Conservation (phyloP, 108 stramenopile genomes). For the Cyclotella choctawhatcheeana region DNA sequence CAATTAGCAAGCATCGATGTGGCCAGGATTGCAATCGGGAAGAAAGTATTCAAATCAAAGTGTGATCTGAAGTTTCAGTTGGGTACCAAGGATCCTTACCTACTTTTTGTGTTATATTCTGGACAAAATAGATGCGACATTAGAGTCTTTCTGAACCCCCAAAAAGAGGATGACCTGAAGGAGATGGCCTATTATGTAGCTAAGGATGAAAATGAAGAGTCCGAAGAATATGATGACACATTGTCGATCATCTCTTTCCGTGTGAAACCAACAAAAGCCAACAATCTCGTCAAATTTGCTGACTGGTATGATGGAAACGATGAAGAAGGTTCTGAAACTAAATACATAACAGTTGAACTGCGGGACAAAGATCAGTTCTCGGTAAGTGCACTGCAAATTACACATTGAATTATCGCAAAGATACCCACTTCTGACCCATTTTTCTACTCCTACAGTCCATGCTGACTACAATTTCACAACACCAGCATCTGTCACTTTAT, state of each 20-base stretch:
- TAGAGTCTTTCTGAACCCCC: slow-evolving; percentile 24
- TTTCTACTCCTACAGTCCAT: neutral
- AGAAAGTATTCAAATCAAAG: slow-evolving; percentile 44
- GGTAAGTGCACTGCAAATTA: slow-evolving; percentile 6
- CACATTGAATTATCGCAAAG: neutral
- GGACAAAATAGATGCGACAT: slow-evolving; percentile 3
- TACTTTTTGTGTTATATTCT: slow-evolving; percentile 25
- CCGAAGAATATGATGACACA: slow-evolving; percentile 26
- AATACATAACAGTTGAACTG: slow-evolving; percentile 59
- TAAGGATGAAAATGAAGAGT: slow-evolving; percentile 19
- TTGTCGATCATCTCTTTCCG: slow-evolving; percentile 55
- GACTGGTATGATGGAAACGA: slow-evolving; percentile 19
- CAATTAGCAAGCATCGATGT: slow-evolving; percentile 44
- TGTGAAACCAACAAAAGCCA: slow-evolving; percentile 44
- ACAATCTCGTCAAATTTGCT: slow-evolving; percentile 46
- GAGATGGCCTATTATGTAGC: slow-evolving; percentile 51
- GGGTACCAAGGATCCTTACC: slow-evolving; percentile 33
- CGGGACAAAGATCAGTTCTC: slow-evolving; percentile 48
- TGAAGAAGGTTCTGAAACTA: slow-evolving; percentile 7
- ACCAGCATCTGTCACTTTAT: slow-evolving; percentile 1
- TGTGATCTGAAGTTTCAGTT: slow-evolving; percentile 48
- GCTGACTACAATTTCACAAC: neutral
- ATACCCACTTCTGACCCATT: neutral
- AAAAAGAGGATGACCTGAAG: slow-evolving; percentile 44
- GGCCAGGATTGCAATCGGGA: slow-evolving; percentile 60